Evolutionary conservation across 495 filamentous ascomycete genomes (phyloP).

Genomic region (Trypethelium eluteriae): DNA sequence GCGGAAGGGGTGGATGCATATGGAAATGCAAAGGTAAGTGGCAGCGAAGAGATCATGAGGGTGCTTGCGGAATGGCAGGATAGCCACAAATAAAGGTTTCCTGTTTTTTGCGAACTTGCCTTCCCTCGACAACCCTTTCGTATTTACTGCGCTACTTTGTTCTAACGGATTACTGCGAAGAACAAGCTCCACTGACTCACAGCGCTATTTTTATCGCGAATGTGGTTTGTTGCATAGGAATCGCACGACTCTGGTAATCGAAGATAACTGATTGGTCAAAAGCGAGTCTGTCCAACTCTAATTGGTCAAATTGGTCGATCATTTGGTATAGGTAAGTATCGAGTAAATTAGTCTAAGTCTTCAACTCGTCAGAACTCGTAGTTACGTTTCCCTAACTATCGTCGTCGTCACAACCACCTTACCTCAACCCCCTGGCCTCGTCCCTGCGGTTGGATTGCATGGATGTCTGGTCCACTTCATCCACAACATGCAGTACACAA

Average conservation of each 20-base stretch:
- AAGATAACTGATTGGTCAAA: not conserved
- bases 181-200: not conserved
- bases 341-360: not conserved
- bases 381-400: not conserved
- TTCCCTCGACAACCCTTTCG: not conserved
- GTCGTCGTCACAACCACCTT: not conserved
- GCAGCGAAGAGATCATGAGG: conserved; percentile 5
- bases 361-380: not conserved
- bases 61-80: conserved; percentile 1
- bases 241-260: not conserved
- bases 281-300: not conserved
- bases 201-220: not conserved
- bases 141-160: not conserved
- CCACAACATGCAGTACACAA: not conserved
- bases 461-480: not conserved
- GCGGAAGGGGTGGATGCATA: conserved; percentile 3
- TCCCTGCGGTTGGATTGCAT: not conserved
- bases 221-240: not conserved
- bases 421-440: not conserved
- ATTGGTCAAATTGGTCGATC: not conserved
- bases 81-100: not conserved
- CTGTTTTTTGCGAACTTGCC: not conserved
- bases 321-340: not conserved
- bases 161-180: not conserved
- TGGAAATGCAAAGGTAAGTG: conserved; percentile 8